phyloP scores from a whole-genome alignment of 371 early-diverging fungal genomes.

The Conidiobolus incongruus region DNA sequence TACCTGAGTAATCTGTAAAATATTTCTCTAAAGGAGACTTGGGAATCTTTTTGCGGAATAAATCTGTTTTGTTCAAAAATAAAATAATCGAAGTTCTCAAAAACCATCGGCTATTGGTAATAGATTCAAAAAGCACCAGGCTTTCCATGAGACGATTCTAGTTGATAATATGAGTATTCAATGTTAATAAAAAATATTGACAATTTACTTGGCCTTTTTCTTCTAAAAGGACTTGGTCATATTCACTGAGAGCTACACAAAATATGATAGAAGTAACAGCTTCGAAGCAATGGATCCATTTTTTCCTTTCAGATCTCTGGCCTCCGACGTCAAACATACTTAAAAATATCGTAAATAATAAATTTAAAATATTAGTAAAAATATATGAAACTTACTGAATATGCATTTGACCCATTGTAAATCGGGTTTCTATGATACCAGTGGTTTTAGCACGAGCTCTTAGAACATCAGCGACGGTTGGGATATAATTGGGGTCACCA shows the following conservation, averaged over 20 bases:
- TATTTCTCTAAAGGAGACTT: slow-evolving; percentile 30
- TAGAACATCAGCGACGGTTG: slow-evolving; percentile 46
- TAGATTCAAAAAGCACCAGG: slow-evolving; percentile 55
- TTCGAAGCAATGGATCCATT: no score
- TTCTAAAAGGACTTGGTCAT: slow-evolving; percentile 56
- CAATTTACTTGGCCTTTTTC: slow-evolving; percentile 30
- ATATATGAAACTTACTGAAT: slow-evolving; percentile 22
- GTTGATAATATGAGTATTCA: background rate
- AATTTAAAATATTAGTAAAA: slow-evolving; percentile 2
- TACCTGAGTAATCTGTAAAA: slow-evolving; percentile 49
- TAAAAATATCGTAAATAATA: no score
- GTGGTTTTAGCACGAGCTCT: slow-evolving; percentile 67
- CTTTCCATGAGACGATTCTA: slow-evolving; percentile 62
- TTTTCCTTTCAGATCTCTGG: no score
- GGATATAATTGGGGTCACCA: slow-evolving; percentile 27
- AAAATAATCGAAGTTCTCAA: slow-evolving; percentile 54
- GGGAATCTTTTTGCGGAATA: slow-evolving; percentile 44
- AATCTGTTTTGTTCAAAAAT: slow-evolving; percentile 66
- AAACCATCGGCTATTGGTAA: slow-evolving; percentile 59
- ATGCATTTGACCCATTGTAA: slow-evolving; percentile 32
- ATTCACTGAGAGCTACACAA: slow-evolving; percentile 46
- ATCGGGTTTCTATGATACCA: slow-evolving; percentile 49
- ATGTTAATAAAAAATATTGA: background rate
- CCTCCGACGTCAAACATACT: slow-evolving; percentile 67
- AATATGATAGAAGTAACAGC: slow-evolving; percentile 50